Conservation (phyloP, 768 basidiomycete genomes). For the Phlebiopsis flavidoalba region DNA sequence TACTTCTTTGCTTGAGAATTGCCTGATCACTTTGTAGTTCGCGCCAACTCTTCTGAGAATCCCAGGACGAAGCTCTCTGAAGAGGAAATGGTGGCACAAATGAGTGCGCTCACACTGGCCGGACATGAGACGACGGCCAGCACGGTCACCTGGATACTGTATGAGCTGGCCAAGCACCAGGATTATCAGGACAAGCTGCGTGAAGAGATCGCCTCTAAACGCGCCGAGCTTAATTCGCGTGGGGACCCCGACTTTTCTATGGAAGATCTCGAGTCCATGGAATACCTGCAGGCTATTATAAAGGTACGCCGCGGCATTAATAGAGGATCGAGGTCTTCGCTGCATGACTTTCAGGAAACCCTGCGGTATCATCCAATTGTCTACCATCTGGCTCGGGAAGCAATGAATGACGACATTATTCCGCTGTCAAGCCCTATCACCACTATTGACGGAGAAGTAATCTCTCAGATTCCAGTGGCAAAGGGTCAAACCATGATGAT, state of each 20-base stretch:
- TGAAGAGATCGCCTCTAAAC: conserved; percentile 22
- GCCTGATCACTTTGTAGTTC: conserved; percentile 25
- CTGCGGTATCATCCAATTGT: conserved; percentile 30
- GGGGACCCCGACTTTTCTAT: conserved; percentile 24
- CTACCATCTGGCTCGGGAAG: conserved; percentile 20
- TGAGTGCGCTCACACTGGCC: conserved; percentile 8
- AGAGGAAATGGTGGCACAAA: conserved; percentile 24
- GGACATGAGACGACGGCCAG: conserved; percentile 30
- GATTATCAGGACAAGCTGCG: conserved; percentile 23
- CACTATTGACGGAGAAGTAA: conserved; percentile 20
- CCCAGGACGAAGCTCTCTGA: conserved; percentile 32
- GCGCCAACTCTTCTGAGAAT: conserved; percentile 49
- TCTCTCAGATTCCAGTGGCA: conserved; percentile 23
- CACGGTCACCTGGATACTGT: conserved; percentile 27
- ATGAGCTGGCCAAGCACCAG: conserved; percentile 23
- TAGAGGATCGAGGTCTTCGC: not conserved
- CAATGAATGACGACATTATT: conserved; percentile 27
- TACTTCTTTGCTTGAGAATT: not conserved
- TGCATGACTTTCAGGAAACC: conserved; percentile 15
- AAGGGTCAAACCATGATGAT: conserved; percentile 22
- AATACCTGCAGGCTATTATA: conserved; percentile 25
- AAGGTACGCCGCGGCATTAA: conserved; percentile 20
- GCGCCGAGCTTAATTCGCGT: conserved; percentile 16
- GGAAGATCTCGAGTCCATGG: conserved; percentile 30
- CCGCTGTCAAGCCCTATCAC: conserved; percentile 28